Percentiles rank a stretch among this genome's conserved stretches.
These are phyloP conservation scores for Xylariaceae sp. DNA, from an alignment of 2,329 filamentous ascomycete genomes.

Conservation along the genomic window DNA sequence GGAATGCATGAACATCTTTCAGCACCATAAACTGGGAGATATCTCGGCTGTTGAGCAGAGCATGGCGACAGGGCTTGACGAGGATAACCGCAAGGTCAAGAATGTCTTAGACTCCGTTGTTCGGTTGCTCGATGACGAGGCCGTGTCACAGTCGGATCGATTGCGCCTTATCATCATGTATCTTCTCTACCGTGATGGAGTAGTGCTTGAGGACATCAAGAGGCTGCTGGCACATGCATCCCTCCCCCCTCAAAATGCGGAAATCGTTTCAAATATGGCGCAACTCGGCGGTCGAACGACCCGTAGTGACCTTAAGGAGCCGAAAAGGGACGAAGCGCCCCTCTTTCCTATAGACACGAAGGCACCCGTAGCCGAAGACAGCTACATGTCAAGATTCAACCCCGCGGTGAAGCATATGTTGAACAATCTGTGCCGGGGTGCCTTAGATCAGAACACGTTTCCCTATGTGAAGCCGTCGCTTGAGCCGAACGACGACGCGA, in stretches of 20 bases:
- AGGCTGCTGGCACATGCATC: constrained; percentile 79
- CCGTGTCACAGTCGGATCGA: constrained; percentile 65
- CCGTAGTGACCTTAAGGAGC: constrained; percentile 65
- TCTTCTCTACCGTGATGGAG: constrained; percentile 76
- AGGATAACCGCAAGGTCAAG: constrained; percentile 87
- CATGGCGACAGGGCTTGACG: constrained; percentile 85
- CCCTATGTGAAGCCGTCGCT: constrained; percentile 68
- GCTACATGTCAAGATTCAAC: constrained; percentile 80
- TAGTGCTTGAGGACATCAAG: constrained; percentile 76
- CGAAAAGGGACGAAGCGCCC: constrained; percentile 56
- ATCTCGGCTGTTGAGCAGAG: constrained; percentile 85
- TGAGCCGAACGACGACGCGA: constrained; percentile 54
- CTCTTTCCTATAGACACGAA: constrained; percentile 66
- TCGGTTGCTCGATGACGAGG: constrained; percentile 79
- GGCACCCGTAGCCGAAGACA: constrained; percentile 60
- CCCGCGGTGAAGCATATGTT: constrained; percentile 78
- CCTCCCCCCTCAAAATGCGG: constrained; percentile 66
- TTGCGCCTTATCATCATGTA: constrained; percentile 82
- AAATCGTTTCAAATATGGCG: constrained; percentile 71
- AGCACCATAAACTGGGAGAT: constrained; percentile 77
- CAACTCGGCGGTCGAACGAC: constrained; percentile 71
- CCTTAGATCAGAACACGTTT: constrained; percentile 60
- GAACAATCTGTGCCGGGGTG: constrained; percentile 63
- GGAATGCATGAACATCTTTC: constrained; percentile 92
- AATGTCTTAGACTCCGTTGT: constrained; percentile 81